Conservation (phyloP, 192 early-diverging fungal species). For the Spinellus fusiger region DNA sequence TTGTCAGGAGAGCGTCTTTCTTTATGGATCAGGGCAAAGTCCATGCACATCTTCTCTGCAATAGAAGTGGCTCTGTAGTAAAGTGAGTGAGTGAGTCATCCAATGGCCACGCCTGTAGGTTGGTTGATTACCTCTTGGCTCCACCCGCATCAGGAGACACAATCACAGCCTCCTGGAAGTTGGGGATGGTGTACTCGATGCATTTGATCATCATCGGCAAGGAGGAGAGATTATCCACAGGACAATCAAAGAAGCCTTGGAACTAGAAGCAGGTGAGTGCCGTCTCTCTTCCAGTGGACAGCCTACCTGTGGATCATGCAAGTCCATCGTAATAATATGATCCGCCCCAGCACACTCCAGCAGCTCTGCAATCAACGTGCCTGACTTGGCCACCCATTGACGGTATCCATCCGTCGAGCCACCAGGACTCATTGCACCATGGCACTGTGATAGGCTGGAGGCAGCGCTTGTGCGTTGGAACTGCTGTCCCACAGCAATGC, state of each 20-base stretch:
- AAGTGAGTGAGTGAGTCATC: background rate
- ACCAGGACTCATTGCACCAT: background rate
- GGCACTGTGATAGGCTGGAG: background rate
- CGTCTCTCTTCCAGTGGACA: background rate
- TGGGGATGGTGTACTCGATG: constrained; percentile 81
- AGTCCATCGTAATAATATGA: constrained; percentile 96
- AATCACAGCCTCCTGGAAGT: constrained; percentile 81
- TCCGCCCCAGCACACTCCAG: constrained; percentile 85
- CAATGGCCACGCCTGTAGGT: background rate
- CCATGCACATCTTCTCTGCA: constrained; percentile 89
- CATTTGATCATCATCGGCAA: constrained; percentile 85
- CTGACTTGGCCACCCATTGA: constrained; percentile 85
- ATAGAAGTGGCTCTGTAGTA: constrained; percentile 67
- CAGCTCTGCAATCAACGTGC: constrained; percentile 85
- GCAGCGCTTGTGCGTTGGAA: background rate
- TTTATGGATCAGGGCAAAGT: constrained; percentile 97
- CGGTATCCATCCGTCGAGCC: constrained; percentile 53
- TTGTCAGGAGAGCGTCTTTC: constrained; percentile 69
- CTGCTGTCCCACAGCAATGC: constrained; percentile 3
- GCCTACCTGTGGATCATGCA: constrained; percentile 80
- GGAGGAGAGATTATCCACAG: constrained; percentile 86
- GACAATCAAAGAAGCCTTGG: constrained; percentile 94
- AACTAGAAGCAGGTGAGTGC: too few relatives aligned
- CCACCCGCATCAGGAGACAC: constrained; percentile 98
- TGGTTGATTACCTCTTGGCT: constrained; percentile 72